Evolutionary conservation across 106 monocot genomes (phyloP).

Genomic region (Dendrobium huoshanense): DNA sequence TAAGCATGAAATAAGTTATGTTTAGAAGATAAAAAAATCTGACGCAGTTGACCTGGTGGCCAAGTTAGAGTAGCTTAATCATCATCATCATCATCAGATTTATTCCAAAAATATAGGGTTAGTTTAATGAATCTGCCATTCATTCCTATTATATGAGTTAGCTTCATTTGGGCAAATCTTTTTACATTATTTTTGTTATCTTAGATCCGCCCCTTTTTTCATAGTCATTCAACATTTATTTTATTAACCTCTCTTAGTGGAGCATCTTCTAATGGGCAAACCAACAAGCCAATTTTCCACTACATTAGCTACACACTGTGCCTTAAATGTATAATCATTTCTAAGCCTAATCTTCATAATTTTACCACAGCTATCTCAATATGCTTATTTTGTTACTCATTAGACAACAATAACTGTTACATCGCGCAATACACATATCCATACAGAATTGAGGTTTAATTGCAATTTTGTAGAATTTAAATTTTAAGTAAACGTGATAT

Average conservation of each 20-base stretch:
- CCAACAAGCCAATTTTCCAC: not conserved
- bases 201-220: not conserved
- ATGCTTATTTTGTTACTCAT: not conserved
- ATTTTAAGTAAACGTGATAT: not conserved
- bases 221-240: not conserved
- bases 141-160: no score
- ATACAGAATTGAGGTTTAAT: not conserved
- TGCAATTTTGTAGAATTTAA: not conserved
- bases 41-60: no score
- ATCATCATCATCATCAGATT: not conserved
- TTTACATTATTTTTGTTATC: no score
- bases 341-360: not conserved
- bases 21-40: no score
- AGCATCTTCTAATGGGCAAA: not conserved
- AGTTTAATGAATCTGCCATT: no score
- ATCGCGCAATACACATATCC: not conserved
- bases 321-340: not conserved
- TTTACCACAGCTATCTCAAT: not conserved
- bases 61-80: no score
- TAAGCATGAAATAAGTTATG: no score
- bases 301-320: not conserved
- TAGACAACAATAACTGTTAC: not conserved
- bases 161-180: no score
- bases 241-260: not conserved
- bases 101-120: not conserved